Evolutionary conservation across 805 yeast species (phyloP), one percentile per base, ranked within the genome.

Genomic region (Starmerella lactis-condensi): DNA sequence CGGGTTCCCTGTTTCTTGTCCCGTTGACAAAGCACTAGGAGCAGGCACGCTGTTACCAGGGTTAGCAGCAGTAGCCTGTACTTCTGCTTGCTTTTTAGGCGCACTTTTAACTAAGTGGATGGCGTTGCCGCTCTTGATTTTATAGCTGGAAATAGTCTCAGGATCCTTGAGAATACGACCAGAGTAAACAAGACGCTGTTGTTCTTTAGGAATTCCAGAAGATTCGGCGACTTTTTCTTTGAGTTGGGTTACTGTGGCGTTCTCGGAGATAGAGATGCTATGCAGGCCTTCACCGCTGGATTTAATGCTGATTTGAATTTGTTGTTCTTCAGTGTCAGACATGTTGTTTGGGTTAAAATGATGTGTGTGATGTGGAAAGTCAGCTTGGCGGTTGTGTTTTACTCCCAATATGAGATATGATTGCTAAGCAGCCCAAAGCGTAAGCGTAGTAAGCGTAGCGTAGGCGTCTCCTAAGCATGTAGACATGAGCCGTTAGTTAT

Each of bases 161-260:
- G 60, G 61, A 48, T 85, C 94, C 53, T 83, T 83, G 48, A 85
- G 65, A 21, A 89, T 93, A 43, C 85, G 75, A 24, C 98, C 98
- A 2, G 94, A 77, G 58, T 77, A 85, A 48, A 85, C 83, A 50
- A 85, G 64, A 36, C 96, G 65, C 56, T 83, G 96, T 38, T 75
- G 67, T n/a, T 64, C 75, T 1, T 68, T 70, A 4, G 92, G 74
- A 26, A 82, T 61, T 15, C 68, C 73, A 5, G 82, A 56, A 36
- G 61, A 65, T 14, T 60, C 58, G 17, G 72, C 72, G 31, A 85
- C 61, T 41, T 60, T 60, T 22, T 62, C 64, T 54, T 85, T 85
- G 42, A 85, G 62, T 38, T 73, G 76, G 15, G 60, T 57, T 21
- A 85, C 70, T 2, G 83, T 69, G 27, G 62, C 51, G 11, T 64